Evolutionary conservation across 1,139 yeast genomes (phyloP).

Genomic region (Meyerozyma elateridarum): DNA sequence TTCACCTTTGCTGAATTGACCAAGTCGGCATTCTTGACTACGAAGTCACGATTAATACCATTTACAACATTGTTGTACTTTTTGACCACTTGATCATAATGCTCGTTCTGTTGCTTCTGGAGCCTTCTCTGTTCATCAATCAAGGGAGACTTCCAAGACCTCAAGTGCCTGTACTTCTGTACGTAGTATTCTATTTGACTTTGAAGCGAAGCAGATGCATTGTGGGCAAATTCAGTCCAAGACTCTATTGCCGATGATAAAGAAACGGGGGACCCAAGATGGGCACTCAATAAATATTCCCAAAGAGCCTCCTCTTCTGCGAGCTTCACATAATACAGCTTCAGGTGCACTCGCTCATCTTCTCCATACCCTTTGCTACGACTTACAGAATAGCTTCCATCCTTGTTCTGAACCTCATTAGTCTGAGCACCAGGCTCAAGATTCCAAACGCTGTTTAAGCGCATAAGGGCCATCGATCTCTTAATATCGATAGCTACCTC

Average conservation of each 20-base stretch:
- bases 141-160: constrained; percentile 13
- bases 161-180: constrained; percentile 16
- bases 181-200: constrained; percentile 12
- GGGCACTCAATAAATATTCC: constrained; percentile 24
- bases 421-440: constrained; percentile 10
- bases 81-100: constrained; percentile 18
- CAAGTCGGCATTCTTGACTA: constrained; percentile 35
- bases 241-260: constrained; percentile 3
- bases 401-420: constrained; percentile 14
- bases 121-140: constrained; percentile 14
- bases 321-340: constrained; percentile 23
- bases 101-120: constrained; percentile 23
- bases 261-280: constrained; percentile 5
- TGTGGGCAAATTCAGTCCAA: constrained; percentile 25
- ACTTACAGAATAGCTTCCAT: constrained; percentile 26
- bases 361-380: constrained; percentile 28
- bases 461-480: constrained; percentile 21
- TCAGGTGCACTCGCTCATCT: constrained; percentile 26
- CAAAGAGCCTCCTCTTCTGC: constrained; percentile 31
- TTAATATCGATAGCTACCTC: constrained; percentile 31
- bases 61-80: constrained; percentile 16
- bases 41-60: constrained; percentile 15
- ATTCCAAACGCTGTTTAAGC: constrained; percentile 29
- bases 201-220: constrained; percentile 16
- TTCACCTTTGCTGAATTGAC: constrained; percentile 15